Conservation (phyloP, 805 yeast genomes). For the Naumovozyma baii region DNA sequence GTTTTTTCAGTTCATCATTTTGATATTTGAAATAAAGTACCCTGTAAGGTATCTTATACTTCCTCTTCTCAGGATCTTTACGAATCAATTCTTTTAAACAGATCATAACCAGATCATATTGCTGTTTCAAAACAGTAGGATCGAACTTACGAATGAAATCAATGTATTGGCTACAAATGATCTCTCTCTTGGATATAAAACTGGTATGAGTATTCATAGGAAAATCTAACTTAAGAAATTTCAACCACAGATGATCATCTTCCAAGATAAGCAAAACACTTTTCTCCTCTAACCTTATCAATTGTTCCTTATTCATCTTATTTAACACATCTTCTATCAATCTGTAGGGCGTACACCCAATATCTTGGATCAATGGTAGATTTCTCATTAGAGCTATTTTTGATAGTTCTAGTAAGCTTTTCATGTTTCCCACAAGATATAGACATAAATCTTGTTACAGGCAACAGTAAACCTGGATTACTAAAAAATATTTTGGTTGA, state of each 20-base stretch:
- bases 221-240: conserved; percentile 26
- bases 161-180: conserved; percentile 16
- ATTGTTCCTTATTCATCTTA: conserved; percentile 26
- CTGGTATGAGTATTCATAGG: conserved; percentile 29
- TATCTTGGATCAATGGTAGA: conserved; percentile 16
- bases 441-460: too few species aligned
- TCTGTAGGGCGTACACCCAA: conserved; percentile 29
- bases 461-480: too few species aligned
- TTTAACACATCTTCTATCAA: conserved; percentile 24
- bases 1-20: conserved; percentile 28
- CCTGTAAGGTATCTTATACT: conserved; percentile 30
- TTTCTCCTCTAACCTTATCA: conserved; percentile 24
- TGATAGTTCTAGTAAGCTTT: conserved; percentile 16
- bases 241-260: conserved; percentile 32
- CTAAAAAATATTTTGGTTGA: too few species aligned
- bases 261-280: conserved; percentile 31
- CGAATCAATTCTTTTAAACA: conserved; percentile 10
- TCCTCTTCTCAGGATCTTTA: conserved; percentile 17
- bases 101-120: conserved; percentile 11
- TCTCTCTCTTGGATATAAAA: conserved; percentile 21
- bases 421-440: conserved; percentile 6
- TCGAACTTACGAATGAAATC: conserved; percentile 9
- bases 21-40: conserved; percentile 29
- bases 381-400: conserved; percentile 20
- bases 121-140: conserved; percentile 4